Evolutionary conservation across 805 yeast genomes (phyloP).

Genomic region (Candida mattraensis): DNA sequence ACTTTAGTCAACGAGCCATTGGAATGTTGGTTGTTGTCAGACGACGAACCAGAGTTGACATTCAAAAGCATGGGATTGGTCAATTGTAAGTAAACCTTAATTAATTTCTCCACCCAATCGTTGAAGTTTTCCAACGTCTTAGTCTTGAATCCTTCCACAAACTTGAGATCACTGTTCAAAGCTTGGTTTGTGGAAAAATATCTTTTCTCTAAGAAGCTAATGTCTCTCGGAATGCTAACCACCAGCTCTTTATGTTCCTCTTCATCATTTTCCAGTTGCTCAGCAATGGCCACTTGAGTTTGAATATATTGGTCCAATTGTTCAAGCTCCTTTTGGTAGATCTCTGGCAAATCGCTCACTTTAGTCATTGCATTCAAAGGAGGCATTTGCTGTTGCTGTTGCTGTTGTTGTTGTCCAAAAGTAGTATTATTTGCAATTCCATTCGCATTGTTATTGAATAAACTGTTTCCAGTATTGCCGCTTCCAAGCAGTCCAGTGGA

Average conservation of each 20-base stretch:
- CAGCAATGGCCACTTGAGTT: conserved; percentile 70
- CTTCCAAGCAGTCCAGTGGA: conserved; percentile 8
- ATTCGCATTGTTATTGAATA: conserved; percentile 8
- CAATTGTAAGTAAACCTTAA: conserved; percentile 36
- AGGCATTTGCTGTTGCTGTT: conserved; percentile 43
- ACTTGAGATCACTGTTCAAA: conserved; percentile 46
- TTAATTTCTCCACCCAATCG: conserved; percentile 39
- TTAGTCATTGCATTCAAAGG: conserved; percentile 71
- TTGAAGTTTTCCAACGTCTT: conserved; percentile 37
- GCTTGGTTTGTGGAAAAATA: conserved; percentile 68
- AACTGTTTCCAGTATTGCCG: conserved; percentile 5
- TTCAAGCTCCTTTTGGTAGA: conserved; percentile 65
- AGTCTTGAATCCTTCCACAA: conserved; percentile 44
- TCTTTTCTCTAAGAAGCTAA: conserved; percentile 59
- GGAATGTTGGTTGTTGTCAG: conserved; percentile 24
- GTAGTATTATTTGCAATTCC: conserved; percentile 16
- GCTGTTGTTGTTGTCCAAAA: conserved; percentile 30
- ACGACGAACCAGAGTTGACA: conserved; percentile 13
- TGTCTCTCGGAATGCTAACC: conserved; percentile 72
- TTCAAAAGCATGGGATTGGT: conserved; percentile 35
- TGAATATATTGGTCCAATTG: conserved; percentile 71
- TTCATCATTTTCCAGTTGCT: conserved; percentile 60
- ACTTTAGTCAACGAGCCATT: conserved; percentile 25
- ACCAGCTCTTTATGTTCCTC: conserved; percentile 63
- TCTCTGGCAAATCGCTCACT: conserved; percentile 72